Percentiles rank a stretch among this genome's conserved stretches.
These are phyloP conservation scores for Sporothrix phasma DNA, from an alignment of 2,329 filamentous ascomycete species.

Conservation along the genomic window DNA sequence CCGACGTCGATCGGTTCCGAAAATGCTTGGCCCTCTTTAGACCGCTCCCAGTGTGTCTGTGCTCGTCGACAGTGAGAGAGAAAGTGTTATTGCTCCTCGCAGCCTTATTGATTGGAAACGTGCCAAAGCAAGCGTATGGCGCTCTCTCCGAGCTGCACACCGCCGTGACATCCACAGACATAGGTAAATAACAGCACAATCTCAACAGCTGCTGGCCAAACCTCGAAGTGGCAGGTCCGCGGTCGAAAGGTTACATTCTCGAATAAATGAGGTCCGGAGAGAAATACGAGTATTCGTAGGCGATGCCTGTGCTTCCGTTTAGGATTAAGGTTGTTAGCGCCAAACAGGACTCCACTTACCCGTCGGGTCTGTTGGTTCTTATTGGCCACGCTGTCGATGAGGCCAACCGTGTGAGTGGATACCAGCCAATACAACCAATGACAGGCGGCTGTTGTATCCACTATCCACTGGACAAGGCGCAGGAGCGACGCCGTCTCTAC, in stretches of 20 bases:
- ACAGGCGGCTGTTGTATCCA: background rate
- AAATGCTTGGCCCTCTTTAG: background rate
- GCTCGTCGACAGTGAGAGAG: background rate
- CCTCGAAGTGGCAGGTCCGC: background rate
- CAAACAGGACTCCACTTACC: background rate
- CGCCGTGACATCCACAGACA: background rate
- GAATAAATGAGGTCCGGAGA: background rate
- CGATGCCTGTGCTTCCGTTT: background rate
- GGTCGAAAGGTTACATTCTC: background rate
- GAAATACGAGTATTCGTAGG: background rate
- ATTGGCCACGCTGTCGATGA: background rate
- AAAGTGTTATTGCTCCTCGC: too few relatives aligned
- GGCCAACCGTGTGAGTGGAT: constrained; percentile 6
- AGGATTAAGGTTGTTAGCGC: constrained; percentile 1
- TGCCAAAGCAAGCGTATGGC: background rate
- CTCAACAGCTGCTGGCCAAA: background rate
- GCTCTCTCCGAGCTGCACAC: background rate
- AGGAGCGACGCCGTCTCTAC: background rate
- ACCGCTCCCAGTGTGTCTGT: background rate
- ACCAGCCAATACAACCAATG: background rate
- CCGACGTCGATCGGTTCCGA: background rate
- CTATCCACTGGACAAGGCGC: background rate
- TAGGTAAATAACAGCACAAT: background rate
- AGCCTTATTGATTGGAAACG: background rate
- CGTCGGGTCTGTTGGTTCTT: background rate